Percentiles rank a stretch among this genome's conserved stretches.
These are phyloP conservation scores for Pyracantha coccinea DNA, from an alignment of 331 rosid genomes.

Conservation along the genomic window DNA sequence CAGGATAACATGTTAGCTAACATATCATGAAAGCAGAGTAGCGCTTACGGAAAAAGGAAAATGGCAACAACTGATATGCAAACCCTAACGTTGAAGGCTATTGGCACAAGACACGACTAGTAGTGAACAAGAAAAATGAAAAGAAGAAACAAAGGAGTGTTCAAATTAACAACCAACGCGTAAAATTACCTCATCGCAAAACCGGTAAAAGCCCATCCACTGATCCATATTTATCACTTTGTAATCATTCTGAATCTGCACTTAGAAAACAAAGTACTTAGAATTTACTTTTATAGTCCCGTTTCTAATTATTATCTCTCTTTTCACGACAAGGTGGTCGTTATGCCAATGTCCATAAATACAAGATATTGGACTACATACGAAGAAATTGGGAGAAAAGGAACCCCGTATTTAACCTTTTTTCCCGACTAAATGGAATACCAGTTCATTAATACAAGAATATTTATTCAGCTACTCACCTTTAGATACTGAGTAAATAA, in stretches of 20 bases:
- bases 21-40: not conserved
- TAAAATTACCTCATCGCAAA: constrained; percentile 83
- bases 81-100: not conserved
- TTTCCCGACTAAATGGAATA: not conserved
- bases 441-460: not conserved
- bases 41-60: not conserved
- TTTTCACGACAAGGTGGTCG: not conserved
- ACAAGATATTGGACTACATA: not conserved
- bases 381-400: not conserved
- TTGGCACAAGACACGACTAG: not conserved
- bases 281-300: not conserved
- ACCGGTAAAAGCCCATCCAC: constrained; percentile 94
- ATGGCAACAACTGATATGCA: not conserved
- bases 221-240: constrained; percentile 96
- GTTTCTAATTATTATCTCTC: not conserved
- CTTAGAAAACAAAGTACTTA: constrained; percentile 6
- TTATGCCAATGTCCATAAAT: not conserved
- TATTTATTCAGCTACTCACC: constrained; percentile 32
- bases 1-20: not conserved
- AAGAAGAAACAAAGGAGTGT: not conserved
- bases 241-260: constrained; percentile 88
- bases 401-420: too few relatives aligned
- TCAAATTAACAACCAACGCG: not conserved
- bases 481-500: constrained; percentile 73
- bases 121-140: not conserved